Base-by-base conservation (phyloP, 768 basidiomycete genomes). In the Pluteus cervinus region DNA sequence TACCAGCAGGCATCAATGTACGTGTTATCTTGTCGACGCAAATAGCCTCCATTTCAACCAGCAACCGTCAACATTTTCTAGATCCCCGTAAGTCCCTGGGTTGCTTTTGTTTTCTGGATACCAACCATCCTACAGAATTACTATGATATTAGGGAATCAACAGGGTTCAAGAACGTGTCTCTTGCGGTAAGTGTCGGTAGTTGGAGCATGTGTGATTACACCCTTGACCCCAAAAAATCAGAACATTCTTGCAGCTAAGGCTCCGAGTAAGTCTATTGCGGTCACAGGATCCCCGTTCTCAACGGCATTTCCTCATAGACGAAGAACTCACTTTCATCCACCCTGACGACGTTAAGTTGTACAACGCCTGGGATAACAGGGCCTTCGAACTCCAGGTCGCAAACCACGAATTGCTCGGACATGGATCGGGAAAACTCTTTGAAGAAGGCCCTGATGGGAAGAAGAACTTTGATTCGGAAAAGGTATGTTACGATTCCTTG, bases 381-480 rank as follows among this genome's bases (percentile, higher is more conserved):
- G 76, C 86, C 0, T 91, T 91, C 49, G 88, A 91, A 47, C 65
- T 93, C 0, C 90, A 91, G 49, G 89, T 93, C 14, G 90, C 90
- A 8, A 90, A 87, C 52, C 90, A 92, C 55, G 90, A 92, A 48
- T 64, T 92, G 1, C 73, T 91, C 10, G 89, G 89, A 0, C 86
- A 92, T 45, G 88, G 87, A 8, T 81, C 81, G 2, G 89, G 89
- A 12, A 88, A 90, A 52, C 62, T 88, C 1, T 86, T 91, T 53
- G 76, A 81, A 49, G 86, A 92, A 58, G 66, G 71, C 40, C 65
- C 72, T 2, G 75, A 88, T 51, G 89, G 90, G 7, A 76, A 67
- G 34, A 76, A 81, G 57, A 92, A 92, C 59, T 93, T 93, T 48
- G 81, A 88, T 54, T 73, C 75, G 8, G 71, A 75, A 45, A 81